Evolutionary conservation across 306 rosid species (phyloP).

Genomic region (Betula pendula): DNA sequence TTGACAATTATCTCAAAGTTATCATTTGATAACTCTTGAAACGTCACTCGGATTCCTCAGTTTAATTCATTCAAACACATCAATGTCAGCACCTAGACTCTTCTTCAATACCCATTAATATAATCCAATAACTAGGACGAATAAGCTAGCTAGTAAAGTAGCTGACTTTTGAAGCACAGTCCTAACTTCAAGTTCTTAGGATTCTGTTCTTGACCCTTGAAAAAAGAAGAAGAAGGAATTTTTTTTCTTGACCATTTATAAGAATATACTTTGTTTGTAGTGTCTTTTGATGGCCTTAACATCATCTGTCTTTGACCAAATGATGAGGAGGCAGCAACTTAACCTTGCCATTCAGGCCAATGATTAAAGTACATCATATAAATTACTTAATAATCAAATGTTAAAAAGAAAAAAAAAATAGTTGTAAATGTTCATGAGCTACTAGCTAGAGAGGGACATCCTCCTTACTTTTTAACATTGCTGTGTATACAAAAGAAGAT

Average conservation of each 20-base stretch:
- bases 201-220: background rate
- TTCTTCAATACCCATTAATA: background rate
- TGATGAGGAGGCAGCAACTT: background rate
- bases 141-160: background rate
- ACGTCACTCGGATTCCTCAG: constrained; percentile 1
- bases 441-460: no score
- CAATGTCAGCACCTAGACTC: constrained; percentile 20
- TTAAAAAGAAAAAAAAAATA: background rate
- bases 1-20: background rate
- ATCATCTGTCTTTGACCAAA: constrained; percentile 17
- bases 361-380: background rate
- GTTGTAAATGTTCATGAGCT: no score
- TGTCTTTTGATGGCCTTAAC: background rate
- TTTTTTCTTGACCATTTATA: background rate
- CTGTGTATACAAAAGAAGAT: no score
- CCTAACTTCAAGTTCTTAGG: background rate
- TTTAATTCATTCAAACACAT: background rate
- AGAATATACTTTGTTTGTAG: background rate
- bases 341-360: background rate
- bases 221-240: background rate
- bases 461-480: no score
- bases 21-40: background rate
- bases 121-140: background rate
- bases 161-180: constrained; percentile 12
- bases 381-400: background rate